These are phyloP conservation scores for Plectosphaerella plurivora DNA, from an alignment of 2,329 filamentous ascomycete genomes.

Conservation along the genomic window DNA sequence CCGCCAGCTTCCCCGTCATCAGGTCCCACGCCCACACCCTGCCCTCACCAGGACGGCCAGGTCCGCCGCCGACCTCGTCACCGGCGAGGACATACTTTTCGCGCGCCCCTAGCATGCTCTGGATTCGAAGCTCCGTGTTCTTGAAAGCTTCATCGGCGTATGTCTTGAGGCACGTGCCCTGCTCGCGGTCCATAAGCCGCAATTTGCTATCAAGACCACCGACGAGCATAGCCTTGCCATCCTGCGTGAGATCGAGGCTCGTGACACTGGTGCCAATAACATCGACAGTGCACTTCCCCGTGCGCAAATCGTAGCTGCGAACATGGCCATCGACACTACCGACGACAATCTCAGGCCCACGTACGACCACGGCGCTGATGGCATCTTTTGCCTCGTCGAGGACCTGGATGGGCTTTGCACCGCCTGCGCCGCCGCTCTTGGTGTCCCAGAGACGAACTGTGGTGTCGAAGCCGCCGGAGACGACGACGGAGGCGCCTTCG, in stretches of 20 bases:
- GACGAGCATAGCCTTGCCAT: constrained; percentile 71
- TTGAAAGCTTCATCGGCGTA: constrained; percentile 56
- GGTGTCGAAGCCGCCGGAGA: constrained; percentile 71
- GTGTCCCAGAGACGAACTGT: constrained; percentile 74
- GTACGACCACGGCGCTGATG: constrained; percentile 46
- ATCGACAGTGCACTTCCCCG: constrained; percentile 67
- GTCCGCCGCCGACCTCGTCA: constrained; percentile 56
- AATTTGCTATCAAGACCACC: constrained; percentile 72
- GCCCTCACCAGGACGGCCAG: constrained; percentile 38
- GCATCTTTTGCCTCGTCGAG: constrained; percentile 70
- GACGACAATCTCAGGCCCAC: constrained; percentile 56
- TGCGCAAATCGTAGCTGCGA: constrained; percentile 76
- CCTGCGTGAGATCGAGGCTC: constrained; percentile 64
- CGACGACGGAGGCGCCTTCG: constrained; percentile 66
- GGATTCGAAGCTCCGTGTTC: constrained; percentile 70
- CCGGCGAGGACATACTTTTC: constrained; percentile 79
- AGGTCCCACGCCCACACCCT: constrained; percentile 80
- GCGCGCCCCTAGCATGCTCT: constrained; percentile 68
- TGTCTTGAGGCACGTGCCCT: constrained; percentile 67
- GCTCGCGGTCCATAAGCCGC: constrained; percentile 73
- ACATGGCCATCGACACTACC: constrained; percentile 84
- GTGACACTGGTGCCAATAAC: constrained; percentile 70
- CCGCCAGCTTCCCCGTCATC: constrained; percentile 63
- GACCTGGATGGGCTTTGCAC: constrained; percentile 63
- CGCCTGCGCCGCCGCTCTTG: constrained; percentile 34